phyloP scores from a whole-genome alignment of 2,329 filamentous ascomycete species.

The Coniochaeta prunicola region DNA sequence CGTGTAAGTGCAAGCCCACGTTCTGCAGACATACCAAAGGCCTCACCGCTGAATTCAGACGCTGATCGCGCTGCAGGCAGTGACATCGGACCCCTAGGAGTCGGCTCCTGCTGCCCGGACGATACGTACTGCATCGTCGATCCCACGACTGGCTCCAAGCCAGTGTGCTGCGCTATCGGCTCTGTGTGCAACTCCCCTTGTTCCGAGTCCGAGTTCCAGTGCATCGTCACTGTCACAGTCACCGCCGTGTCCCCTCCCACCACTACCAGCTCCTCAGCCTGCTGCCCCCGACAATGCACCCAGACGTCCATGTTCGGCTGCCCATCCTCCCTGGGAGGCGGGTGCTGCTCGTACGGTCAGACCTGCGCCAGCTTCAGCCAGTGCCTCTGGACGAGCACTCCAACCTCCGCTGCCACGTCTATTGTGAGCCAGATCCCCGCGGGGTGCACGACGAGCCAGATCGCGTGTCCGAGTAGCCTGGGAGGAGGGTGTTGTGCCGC shows the following conservation, averaged over 20 bases:
- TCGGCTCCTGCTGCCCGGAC: neutral
- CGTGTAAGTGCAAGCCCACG: neutral
- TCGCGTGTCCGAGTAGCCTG: slow-evolving; percentile 33
- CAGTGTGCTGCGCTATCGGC: slow-evolving; percentile 24
- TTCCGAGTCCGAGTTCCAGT: slow-evolving; percentile 17
- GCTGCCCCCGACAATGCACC: slow-evolving; percentile 24
- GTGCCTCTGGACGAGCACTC: slow-evolving; percentile 15
- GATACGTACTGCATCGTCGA: slow-evolving; percentile 21
- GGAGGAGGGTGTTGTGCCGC: slow-evolving; percentile 44
- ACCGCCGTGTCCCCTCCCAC: slow-evolving; percentile 14
- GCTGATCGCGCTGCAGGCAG: neutral
- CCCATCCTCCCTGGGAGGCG: slow-evolving; percentile 19
- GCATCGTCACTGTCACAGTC: slow-evolving; percentile 17
- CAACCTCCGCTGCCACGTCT: slow-evolving; percentile 17
- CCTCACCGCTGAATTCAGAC: neutral
- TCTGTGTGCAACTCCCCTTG: slow-evolving; percentile 23
- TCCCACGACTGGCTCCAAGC: slow-evolving; percentile 7
- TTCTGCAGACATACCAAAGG: neutral
- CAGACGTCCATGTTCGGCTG: slow-evolving; percentile 21
- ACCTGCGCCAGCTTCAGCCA: slow-evolving; percentile 8
- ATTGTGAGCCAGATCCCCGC: slow-evolving; percentile 30
- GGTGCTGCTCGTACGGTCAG: slow-evolving; percentile 17
- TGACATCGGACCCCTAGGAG: neutral
- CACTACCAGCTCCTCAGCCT: slow-evolving; percentile 11
- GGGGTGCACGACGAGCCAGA: slow-evolving; percentile 33